phyloP scores from a whole-genome alignment of 495 filamentous ascomycete species.

The Patellaria atrata region DNA sequence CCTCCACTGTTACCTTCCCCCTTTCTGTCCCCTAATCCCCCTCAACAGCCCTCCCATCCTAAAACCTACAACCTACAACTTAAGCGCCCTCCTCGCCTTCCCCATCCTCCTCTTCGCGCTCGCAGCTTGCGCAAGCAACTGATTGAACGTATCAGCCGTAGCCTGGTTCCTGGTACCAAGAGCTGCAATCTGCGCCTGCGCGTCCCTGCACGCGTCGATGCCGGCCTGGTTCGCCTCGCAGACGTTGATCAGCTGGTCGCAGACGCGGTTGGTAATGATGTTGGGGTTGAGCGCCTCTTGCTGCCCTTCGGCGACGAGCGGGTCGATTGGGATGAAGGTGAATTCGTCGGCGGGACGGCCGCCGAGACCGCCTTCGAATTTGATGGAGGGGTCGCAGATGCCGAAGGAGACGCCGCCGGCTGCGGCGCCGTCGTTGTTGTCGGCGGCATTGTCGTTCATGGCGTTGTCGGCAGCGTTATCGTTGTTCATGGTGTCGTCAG shows the following conservation, averaged over 20 bases:
- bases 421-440: conserved; percentile 2
- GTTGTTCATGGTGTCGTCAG: conserved; percentile 1
- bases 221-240: conserved; percentile 31
- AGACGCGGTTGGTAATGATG: conserved; percentile 53
- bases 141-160: conserved; percentile 28
- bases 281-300: conserved; percentile 41
- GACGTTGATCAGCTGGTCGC: conserved; percentile 34
- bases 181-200: conserved; percentile 21
- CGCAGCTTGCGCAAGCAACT: conserved; percentile 13
- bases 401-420: conserved; percentile 35
- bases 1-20: too few species aligned
- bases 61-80: too few species aligned
- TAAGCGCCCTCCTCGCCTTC: too few species aligned
- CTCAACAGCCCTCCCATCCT: too few species aligned
- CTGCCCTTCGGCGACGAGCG: conserved; percentile 34
- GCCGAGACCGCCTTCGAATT: conserved; percentile 34
- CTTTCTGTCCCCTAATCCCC: too few species aligned
- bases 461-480: conserved; percentile 4
- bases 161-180: conserved; percentile 21
- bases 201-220: conserved; percentile 30
- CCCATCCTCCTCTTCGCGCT: background rate
- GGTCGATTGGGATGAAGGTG: conserved; percentile 40
- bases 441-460: conserved; percentile 4
- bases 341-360: conserved; percentile 33
- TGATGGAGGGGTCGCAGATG: conserved; percentile 39